These are phyloP conservation scores for Pestalotiopsis sp. DNA, from an alignment of 2,329 filamentous ascomycete species.

Conservation along the genomic window DNA sequence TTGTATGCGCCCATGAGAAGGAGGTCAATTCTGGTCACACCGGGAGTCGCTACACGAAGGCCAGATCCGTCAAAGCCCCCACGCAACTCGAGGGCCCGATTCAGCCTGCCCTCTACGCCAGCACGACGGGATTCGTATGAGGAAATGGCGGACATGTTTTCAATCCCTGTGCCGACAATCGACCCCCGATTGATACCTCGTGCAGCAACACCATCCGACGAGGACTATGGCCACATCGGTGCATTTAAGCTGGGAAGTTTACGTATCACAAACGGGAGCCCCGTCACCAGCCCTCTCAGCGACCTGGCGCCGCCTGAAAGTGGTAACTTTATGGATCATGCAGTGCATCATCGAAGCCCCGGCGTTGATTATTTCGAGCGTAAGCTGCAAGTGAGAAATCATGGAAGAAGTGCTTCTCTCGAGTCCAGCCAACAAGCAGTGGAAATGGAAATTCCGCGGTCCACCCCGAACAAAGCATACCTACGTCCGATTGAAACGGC, in stretches of 20 bases:
- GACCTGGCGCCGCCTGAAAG: constrained; percentile 9
- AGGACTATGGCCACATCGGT: constrained; percentile 62
- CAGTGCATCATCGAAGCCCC: neutral
- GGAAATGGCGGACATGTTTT: constrained; percentile 15
- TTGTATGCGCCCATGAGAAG: constrained; percentile 34
- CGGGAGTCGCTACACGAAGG: constrained; percentile 32
- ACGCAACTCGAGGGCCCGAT: constrained; percentile 19
- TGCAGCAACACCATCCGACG: constrained; percentile 53
- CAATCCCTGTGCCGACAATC: constrained; percentile 25
- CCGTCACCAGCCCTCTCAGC: constrained; percentile 43
- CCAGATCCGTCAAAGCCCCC: constrained; percentile 13
- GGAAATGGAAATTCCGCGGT: neutral
- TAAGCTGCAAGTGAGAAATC: neutral
- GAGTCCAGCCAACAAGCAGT: neutral
- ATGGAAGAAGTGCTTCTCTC: neutral
- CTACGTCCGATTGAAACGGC: neutral
- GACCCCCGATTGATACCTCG: constrained; percentile 33
- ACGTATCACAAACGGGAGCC: constrained; percentile 65
- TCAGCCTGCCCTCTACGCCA: constrained; percentile 25
- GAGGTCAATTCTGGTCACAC: constrained; percentile 30
- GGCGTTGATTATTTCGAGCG: constrained; percentile 19
- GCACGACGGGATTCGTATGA: constrained; percentile 25
- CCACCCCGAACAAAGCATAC: neutral
- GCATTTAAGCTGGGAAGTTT: constrained; percentile 65
- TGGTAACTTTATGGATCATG: neutral